Evolutionary conservation across 345 rosid species (phyloP).

Genomic region (Luvunga scandens): DNA sequence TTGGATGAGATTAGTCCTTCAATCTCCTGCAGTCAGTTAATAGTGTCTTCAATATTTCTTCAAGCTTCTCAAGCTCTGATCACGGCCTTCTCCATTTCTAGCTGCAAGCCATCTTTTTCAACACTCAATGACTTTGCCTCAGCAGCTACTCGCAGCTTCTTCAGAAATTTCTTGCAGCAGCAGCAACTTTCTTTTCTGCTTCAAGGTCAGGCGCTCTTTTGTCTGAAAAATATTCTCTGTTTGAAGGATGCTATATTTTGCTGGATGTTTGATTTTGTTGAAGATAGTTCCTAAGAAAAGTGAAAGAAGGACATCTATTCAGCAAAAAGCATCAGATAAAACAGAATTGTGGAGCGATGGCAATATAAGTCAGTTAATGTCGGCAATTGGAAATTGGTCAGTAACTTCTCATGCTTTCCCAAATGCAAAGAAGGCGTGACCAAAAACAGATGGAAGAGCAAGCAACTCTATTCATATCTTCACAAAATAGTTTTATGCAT

Average conservation of each 20-base stretch:
- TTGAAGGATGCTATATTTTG: constrained; percentile 65
- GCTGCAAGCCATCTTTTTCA: constrained; percentile 61
- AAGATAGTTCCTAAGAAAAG: constrained; percentile 60
- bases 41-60: constrained; percentile 58
- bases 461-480: neutral
- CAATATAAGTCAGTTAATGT: neutral
- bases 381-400: neutral
- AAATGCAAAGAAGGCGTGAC: neutral
- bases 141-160: constrained; percentile 91
- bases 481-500: neutral
- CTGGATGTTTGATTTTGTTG: constrained; percentile 77
- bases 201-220: constrained; percentile 85
- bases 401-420: neutral
- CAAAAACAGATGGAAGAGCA: neutral
- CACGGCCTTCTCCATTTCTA: constrained; percentile 51
- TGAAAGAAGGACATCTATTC: constrained; percentile 1
- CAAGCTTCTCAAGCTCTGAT: constrained; percentile 52
- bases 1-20: constrained; percentile 57
- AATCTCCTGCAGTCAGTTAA: constrained; percentile 53
- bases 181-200: constrained; percentile 87
- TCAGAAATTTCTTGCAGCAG: constrained; percentile 82
- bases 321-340: constrained; percentile 9
- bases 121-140: constrained; percentile 74
- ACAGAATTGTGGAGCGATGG: neutral
- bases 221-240: constrained; percentile 66